Conservation (phyloP, 176 grass and related monocot species). For the Musa acuminata region DNA sequence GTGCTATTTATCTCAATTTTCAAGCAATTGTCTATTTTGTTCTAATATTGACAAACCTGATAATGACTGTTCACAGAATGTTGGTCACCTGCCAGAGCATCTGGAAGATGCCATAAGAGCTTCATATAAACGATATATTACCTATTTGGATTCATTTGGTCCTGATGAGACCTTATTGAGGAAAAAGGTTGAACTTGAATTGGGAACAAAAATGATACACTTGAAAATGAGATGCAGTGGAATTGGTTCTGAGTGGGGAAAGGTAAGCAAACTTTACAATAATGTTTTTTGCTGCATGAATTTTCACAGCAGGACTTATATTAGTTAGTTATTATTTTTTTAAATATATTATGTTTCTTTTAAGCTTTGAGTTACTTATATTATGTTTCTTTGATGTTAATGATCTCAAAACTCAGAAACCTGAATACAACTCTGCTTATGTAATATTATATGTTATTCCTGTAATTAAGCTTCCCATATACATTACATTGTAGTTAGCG, state of each 20-base stretch:
- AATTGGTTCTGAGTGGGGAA: slow-evolving; percentile 87
- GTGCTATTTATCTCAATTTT: not conserved
- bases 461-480: too few relatives aligned
- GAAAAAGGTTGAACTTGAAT: slow-evolving; percentile 89
- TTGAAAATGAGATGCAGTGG: slow-evolving; percentile 93
- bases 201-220: slow-evolving; percentile 98
- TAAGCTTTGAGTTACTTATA: not conserved
- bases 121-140: slow-evolving; percentile 63
- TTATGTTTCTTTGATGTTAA: too few relatives aligned
- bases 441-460: too few relatives aligned
- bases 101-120: slow-evolving; percentile 81
- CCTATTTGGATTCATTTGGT: slow-evolving; percentile 78
- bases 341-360: slow-evolving; percentile 3
- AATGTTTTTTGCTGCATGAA: not conserved
- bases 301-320: not conserved
- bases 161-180: slow-evolving; percentile 58
- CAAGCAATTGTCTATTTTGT: not conserved
- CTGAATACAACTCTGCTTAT: too few relatives aligned
- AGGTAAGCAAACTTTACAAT: slow-evolving; percentile 31
- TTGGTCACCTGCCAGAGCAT: slow-evolving; percentile 66
- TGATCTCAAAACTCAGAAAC: too few relatives aligned
- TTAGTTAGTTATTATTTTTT: not conserved
- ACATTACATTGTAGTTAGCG: too few relatives aligned
- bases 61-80: slow-evolving; percentile 43
- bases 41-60: slow-evolving; percentile 7